Conservation (phyloP, 305 asterid genomes). For the Lippia alba region DNA sequence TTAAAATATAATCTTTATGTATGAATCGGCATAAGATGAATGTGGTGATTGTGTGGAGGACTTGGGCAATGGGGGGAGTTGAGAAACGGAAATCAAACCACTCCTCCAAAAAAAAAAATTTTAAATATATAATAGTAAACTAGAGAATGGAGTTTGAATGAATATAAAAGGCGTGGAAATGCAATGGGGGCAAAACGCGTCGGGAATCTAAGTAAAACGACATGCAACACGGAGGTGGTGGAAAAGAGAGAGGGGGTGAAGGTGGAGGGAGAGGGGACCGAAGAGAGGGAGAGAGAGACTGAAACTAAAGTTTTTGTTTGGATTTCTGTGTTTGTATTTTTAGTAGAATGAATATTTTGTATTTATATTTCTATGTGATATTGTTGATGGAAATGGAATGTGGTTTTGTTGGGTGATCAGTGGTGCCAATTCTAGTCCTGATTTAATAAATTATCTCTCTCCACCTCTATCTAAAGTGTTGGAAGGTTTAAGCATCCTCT, state of each 20-base stretch:
- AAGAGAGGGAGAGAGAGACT: conserved; percentile 24
- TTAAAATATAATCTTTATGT: neutral
- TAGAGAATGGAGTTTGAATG: neutral
- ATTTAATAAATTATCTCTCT: neutral
- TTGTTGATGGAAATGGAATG: conserved; percentile 22
- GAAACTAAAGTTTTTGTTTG: conserved; percentile 8
- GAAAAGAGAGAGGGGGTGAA: conserved; percentile 26
- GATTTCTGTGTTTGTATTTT: conserved; percentile 12
- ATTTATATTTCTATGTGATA: neutral
- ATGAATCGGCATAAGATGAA: conserved; percentile 19
- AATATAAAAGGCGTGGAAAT: conserved; percentile 36
- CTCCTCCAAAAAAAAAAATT: conserved; percentile 15
- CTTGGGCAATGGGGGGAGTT: conserved; percentile 40
- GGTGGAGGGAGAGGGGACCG: conserved; percentile 28
- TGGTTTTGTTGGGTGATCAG: conserved; percentile 41
- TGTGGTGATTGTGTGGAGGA: conserved; percentile 14
- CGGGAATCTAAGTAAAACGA: conserved; percentile 57
- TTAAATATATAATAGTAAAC: neutral
- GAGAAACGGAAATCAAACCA: conserved; percentile 41
- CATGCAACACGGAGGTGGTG: conserved; percentile 50
- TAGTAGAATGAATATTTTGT: conserved; percentile 23
- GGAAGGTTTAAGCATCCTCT: neutral
- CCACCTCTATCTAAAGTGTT: neutral
- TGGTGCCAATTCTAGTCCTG: conserved; percentile 18
- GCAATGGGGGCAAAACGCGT: conserved; percentile 53